phyloP scores from a whole-genome alignment of 768 basidiomycete genomes.

The Podaxis pistillaris region DNA sequence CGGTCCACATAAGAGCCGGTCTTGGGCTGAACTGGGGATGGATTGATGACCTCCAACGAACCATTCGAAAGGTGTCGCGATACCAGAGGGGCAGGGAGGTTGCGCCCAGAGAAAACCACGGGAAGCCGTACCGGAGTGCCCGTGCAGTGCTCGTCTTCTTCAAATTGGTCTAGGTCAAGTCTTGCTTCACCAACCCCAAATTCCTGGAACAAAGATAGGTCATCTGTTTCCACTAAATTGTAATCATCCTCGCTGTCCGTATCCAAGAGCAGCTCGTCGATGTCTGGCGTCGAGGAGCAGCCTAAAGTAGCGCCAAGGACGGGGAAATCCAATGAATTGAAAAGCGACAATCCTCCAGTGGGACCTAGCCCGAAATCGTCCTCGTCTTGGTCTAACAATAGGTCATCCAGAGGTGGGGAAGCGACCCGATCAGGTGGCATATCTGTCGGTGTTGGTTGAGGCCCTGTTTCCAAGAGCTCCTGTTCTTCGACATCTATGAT shows the following conservation, averaged over 20 bases:
- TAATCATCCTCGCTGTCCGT: conserved; percentile 1
- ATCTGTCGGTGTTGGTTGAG: not conserved
- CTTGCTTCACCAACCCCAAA: not conserved
- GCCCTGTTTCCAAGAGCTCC: conserved; percentile 1
- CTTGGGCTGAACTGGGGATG: not conserved
- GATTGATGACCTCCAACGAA: not conserved
- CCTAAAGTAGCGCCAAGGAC: not conserved
- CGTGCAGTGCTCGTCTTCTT: not conserved
- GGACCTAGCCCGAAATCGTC: not conserved
- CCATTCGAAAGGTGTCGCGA: not conserved
- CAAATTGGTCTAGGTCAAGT: not conserved
- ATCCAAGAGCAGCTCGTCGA: not conserved
- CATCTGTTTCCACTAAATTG: not conserved
- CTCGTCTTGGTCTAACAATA: conserved; percentile 9
- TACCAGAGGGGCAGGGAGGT: not conserved
- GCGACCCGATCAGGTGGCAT: not conserved
- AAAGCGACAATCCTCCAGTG: not conserved
- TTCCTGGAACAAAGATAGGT: not conserved
- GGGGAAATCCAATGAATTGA: not conserved
- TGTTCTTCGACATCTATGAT: conserved; percentile 11
- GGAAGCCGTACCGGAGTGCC: not conserved
- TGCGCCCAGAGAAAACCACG: not conserved
- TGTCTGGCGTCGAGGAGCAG: not conserved
- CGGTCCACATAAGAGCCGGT: not conserved
- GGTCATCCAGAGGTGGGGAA: not conserved